Evolutionary conservation across 176 grass and related monocot genomes (phyloP), one percentile per base, ranked within the genome.

Genomic region (Carex kokanica): DNA sequence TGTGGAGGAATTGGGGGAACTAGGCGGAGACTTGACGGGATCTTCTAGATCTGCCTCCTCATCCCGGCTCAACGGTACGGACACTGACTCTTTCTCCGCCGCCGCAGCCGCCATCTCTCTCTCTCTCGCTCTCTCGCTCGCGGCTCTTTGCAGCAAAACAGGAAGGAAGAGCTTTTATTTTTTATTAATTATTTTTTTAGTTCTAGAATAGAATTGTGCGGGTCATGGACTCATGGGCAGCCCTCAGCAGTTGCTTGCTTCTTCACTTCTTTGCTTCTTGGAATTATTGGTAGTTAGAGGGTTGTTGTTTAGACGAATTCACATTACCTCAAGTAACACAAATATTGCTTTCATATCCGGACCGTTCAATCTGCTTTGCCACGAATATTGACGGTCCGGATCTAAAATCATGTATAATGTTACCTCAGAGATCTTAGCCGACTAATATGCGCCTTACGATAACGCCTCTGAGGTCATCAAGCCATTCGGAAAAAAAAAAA

Each of bases 71-170:
- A 98, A 88, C 31, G 95, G 93, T 43, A 98, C 78, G 62, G 93
- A 98, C 54, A 88, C 94, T 12, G 95, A 95, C 84, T 91, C 95
- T 84, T 94, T 90, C 89, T 95, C 93, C 87, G 95, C 92, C 93
- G 94, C 94, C 80, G 82, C 36, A 38, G 36, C 85, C 64, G 3
- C 52, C 52, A 31, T 32, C 11, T 65, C 74, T 72, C 60, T 51
- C 20, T 29, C 55, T 80, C 23, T 47, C 12, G 27, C 61, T 67
- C 80, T 47, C 60, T 18, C 43, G 8, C 43, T 45, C 45, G 45
- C 9, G 45, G 10, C 10, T 49, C 45, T 49, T 49, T 49, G 1
- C 23, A 31, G 32, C 15, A 18, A 65, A 65, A 2, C 6, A 8
- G 53, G 79, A 82, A 8, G 53, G 79, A 82, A 82, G 59, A 49